Evolutionary conservation across 306 rosid species (phyloP), one percentile per base, ranked within the genome.

Genomic region (Glycine soja): DNA sequence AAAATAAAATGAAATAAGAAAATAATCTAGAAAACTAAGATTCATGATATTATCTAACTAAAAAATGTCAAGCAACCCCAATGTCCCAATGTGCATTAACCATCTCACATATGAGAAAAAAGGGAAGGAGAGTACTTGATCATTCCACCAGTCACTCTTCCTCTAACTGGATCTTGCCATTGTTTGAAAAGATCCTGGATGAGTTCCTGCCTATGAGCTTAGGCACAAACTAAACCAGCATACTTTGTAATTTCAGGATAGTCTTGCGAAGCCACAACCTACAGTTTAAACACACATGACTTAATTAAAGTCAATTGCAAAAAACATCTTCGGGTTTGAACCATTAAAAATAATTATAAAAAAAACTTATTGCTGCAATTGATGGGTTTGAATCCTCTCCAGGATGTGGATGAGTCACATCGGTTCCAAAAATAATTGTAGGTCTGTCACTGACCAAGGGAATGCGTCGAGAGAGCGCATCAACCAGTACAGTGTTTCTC

Each of bases 241-340:
- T 96, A 96, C 86, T 93, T 96, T 0, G 99, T 96, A 52, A 96
- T 81, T 88, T 96, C 99, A 0, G 99, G 99, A 94, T 97, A 96
- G 77, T 96, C 99, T 92, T 96, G 99, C 14, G 99, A 96, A 11
- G 99, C 99, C 84, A 96, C 99, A 83, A 96, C 99, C 99, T 96
- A 65, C 6, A 71, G 56, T 56, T 56, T 9, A 14, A 67, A 15
- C 78, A 75, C 10, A 3, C 46, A 3, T 34, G 38, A 43, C 45
- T 51, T 2, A 53, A n/a, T 13, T 13, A 56, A 2, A 36, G 8
- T 0, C 0, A 7, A 62, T 5, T 3, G 5, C 2, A 32, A 7
- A 8, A n/a, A 38, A 43, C 15, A 19, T 10, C 42, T 36, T 24
- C 46, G 54, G 34, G 14, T 19, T 30, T 56, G 7, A 15, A 65